Percentiles rank a stretch among this genome's conserved stretches.
Conservation (phyloP, 1,139 yeast genomes). For the Taphrina populina region DNA sequence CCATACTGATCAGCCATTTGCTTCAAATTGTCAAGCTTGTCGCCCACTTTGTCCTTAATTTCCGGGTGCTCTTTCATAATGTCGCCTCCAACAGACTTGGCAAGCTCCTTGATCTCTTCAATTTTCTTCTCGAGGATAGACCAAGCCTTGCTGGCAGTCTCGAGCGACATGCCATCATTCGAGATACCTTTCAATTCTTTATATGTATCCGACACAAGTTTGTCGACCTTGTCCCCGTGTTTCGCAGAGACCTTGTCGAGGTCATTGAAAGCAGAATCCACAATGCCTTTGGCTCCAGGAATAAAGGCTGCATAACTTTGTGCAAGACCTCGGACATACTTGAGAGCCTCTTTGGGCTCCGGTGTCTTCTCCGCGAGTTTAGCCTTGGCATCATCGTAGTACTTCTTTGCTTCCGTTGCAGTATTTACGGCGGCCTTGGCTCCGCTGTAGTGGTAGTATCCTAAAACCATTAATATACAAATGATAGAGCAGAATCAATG, state of each 20-base stretch:
- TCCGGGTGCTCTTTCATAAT: slow-evolving; percentile 33
- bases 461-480: neutral
- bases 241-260: slow-evolving; percentile 30
- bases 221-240: slow-evolving; percentile 35
- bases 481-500: neutral
- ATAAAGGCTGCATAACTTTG: slow-evolving; percentile 32
- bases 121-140: slow-evolving; percentile 21
- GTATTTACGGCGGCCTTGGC: slow-evolving; percentile 34
- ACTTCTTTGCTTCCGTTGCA: slow-evolving; percentile 33
- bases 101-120: slow-evolving; percentile 25
- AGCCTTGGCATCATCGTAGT: slow-evolving; percentile 31
- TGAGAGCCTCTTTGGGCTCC: slow-evolving; percentile 25
- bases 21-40: slow-evolving; percentile 17
- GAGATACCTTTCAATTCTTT: slow-evolving; percentile 22
- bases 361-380: slow-evolving; percentile 28
- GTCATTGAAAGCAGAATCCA: slow-evolving; percentile 30
- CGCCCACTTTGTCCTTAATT: slow-evolving; percentile 26
- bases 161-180: slow-evolving; percentile 20
- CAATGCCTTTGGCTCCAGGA: slow-evolving; percentile 33
- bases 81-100: slow-evolving; percentile 23
- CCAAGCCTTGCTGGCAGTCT: slow-evolving; percentile 32
- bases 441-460: slow-evolving; percentile 33
- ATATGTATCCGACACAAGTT: slow-evolving; percentile 32
- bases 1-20: slow-evolving; percentile 30
- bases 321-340: slow-evolving; percentile 15